These are phyloP conservation scores for Mrakiaceae sp. DNA, from an alignment of 1,284 basidiomycete species.

Conservation along the genomic window DNA sequence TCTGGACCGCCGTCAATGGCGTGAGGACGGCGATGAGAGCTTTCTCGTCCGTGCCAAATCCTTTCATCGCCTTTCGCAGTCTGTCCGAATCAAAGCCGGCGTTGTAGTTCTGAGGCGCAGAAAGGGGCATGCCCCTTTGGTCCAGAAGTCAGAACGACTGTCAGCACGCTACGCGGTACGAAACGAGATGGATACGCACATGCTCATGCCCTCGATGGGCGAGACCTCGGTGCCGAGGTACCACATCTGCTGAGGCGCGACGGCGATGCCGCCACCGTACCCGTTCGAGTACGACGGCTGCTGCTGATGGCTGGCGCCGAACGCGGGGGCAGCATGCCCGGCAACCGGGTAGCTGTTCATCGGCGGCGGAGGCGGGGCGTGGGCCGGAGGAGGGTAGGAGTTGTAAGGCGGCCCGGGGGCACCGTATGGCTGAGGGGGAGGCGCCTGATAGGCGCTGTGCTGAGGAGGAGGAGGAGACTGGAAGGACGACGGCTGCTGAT, in stretches of 20 bases:
- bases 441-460: neutral
- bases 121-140: slow-evolving; percentile 27
- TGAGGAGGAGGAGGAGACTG: too few species aligned
- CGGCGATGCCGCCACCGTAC: neutral
- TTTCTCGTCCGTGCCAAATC: slow-evolving; percentile 26
- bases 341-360: slow-evolving; percentile 16
- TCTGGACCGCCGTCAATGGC: slow-evolving; percentile 33
- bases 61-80: slow-evolving; percentile 35
- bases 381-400: neutral
- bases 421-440: slow-evolving; percentile 13
- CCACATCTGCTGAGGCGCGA: neutral
- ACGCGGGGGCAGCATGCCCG: slow-evolving; percentile 14
- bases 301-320: slow-evolving; percentile 14
- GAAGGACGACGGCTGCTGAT: too few species aligned
- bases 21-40: slow-evolving; percentile 31
- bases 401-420: neutral
- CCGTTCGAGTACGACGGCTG: slow-evolving; percentile 14
- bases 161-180: neutral
- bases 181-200: neutral
- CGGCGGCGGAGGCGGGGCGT: slow-evolving; percentile 22
- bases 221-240: slow-evolving; percentile 2
- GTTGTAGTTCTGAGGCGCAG: slow-evolving; percentile 28
- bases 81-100: slow-evolving; percentile 33
- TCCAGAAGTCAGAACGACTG: neutral
- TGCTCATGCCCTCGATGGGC: slow-evolving; percentile 12